Evolutionary conservation across 441 rosid genomes (phyloP).

Genomic region (Populus hybrid): DNA sequence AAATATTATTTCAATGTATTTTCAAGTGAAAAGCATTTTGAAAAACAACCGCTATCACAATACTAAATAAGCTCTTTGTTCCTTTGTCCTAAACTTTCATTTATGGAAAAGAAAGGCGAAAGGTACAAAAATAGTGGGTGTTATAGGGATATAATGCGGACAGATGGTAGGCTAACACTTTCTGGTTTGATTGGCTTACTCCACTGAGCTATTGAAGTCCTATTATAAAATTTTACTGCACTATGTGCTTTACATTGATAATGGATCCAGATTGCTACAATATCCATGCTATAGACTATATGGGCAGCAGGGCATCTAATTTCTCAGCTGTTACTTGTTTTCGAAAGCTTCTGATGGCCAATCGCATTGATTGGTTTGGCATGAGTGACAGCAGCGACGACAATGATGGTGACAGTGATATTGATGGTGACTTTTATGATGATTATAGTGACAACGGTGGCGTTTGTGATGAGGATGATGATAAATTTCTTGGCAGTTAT

Average conservation of each 20-base stretch:
- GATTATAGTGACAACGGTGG: neutral
- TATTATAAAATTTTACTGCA: neutral
- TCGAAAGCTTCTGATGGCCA: conserved; percentile 39
- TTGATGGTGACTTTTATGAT: neutral
- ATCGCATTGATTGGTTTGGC: conserved; percentile 27
- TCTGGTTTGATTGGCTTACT: neutral
- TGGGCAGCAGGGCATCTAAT: conserved; percentile 19
- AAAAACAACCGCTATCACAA: too few species aligned
- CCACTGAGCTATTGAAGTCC: neutral
- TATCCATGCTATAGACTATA: neutral
- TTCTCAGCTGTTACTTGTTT: conserved; percentile 51
- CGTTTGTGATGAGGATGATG: neutral
- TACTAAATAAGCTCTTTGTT: too few species aligned
- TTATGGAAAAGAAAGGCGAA: too few species aligned
- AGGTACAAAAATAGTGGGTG: neutral
- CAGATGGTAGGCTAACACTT: neutral
- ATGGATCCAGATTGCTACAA: neutral
- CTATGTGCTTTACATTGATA: neutral
- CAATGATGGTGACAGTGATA: conserved; percentile 13
- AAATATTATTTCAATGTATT: too few species aligned
- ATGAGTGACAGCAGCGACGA: conserved; percentile 12
- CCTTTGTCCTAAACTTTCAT: too few species aligned
- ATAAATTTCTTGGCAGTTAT: conserved; percentile 11
- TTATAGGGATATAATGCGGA: neutral
- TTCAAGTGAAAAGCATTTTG: too few species aligned